Evolutionary conservation across 257 asterid species (phyloP).

Genomic region (Solanum pennellii): DNA sequence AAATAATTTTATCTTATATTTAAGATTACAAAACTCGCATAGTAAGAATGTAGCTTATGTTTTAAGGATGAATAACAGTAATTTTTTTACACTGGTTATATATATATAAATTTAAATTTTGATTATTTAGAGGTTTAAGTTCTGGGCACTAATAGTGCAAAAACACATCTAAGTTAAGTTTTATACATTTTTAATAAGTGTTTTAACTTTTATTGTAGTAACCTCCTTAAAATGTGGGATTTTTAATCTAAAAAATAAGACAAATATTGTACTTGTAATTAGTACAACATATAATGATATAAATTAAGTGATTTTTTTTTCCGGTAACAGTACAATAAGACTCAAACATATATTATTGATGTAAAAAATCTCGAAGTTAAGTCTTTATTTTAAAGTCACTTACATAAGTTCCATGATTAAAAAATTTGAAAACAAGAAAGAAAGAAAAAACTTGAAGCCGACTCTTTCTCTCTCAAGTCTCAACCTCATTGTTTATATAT

Average conservation of each 20-base stretch:
- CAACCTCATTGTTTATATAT: conserved; percentile 14
- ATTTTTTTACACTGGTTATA: neutral
- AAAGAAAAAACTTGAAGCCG: conserved; percentile 3
- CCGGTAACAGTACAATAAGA: neutral
- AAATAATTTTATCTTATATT: no score
- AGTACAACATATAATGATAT: neutral
- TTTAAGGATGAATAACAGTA: neutral
- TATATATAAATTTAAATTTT: neutral
- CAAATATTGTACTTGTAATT: neutral
- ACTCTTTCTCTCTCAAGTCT: conserved; percentile 9
- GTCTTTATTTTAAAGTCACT: neutral
- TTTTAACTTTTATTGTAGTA: no score
- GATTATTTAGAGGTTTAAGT: neutral
- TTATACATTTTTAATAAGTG: neutral
- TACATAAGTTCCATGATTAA: neutral
- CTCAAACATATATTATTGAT: neutral
- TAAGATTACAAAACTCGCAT: no score
- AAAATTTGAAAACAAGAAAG: neutral
- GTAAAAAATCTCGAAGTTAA: neutral
- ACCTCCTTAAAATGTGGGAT: neutral
- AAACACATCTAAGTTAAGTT: neutral
- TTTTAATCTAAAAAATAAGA: neutral
- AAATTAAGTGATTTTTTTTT: neutral
- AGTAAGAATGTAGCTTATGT: neutral
- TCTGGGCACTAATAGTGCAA: neutral